These are phyloP conservation scores for Schizonepeta tenuifolia DNA, from an alignment of 257 asterid species.

Conservation along the genomic window DNA sequence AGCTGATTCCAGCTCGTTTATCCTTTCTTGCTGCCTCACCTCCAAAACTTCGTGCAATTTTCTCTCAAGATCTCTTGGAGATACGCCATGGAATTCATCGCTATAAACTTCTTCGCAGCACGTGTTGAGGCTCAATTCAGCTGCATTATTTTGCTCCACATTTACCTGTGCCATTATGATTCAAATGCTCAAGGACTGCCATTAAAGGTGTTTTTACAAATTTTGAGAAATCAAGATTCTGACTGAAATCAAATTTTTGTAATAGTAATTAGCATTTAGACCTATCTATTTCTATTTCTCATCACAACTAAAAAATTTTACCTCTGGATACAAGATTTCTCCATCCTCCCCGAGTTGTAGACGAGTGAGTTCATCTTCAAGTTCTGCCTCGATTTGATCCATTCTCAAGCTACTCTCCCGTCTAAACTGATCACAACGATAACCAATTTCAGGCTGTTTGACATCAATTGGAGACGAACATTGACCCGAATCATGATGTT, in stretches of 20 bases:
- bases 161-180: slow-evolving; percentile 43
- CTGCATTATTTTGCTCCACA: slow-evolving; percentile 45
- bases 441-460: slow-evolving; percentile 27
- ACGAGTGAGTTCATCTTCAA: slow-evolving; percentile 62
- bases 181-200: background rate
- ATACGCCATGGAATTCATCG: slow-evolving; percentile 47
- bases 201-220: background rate
- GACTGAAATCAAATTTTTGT: background rate
- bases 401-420: slow-evolving; percentile 45
- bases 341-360: slow-evolving; percentile 50
- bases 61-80: slow-evolving; percentile 63
- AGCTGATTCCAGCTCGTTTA: slow-evolving; percentile 65
- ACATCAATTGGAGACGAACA: slow-evolving; percentile 33
- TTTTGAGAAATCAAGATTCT: background rate
- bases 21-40: slow-evolving; percentile 60
- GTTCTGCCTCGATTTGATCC: slow-evolving; percentile 72
- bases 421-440: slow-evolving; percentile 34
- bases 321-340: slow-evolving; percentile 49
- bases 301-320: slow-evolving; percentile 23
- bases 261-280: background rate
- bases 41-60: slow-evolving; percentile 61
- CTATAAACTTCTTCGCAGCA: slow-evolving; percentile 35
- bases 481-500: slow-evolving; percentile 27
- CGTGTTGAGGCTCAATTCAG: slow-evolving; percentile 39
- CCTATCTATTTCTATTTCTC: background rate